Conservation (phyloP, 495 filamentous ascomycete species). For the Aspergillus mulundensis region DNA sequence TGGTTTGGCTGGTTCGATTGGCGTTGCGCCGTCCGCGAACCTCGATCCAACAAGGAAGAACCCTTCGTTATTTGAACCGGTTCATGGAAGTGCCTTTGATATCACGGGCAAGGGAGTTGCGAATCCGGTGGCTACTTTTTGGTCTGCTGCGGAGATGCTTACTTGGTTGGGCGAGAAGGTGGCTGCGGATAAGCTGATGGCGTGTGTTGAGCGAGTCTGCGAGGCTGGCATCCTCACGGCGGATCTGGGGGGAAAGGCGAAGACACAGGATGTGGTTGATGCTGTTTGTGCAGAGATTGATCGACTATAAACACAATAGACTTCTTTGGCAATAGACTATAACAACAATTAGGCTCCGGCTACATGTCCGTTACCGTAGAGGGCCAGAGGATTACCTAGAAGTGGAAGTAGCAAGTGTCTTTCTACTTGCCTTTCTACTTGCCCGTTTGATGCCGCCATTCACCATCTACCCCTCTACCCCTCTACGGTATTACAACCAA, state of each 20-base stretch:
- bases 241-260: constrained; percentile 54
- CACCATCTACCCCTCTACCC: too few relatives aligned
- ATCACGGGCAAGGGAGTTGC: constrained; percentile 69
- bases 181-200: constrained; percentile 53
- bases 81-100: constrained; percentile 64
- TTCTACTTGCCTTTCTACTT: too few relatives aligned
- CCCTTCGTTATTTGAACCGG: constrained; percentile 64
- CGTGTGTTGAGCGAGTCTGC: constrained; percentile 57
- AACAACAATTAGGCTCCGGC: too few relatives aligned
- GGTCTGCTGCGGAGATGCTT: constrained; percentile 67
- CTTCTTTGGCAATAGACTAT: too few relatives aligned
- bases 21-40: constrained; percentile 56
- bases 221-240: constrained; percentile 52
- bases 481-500: too few relatives aligned
- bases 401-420: too few relatives aligned
- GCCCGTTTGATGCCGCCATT: too few relatives aligned
- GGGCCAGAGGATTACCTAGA: too few relatives aligned
- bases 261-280: constrained; percentile 56
- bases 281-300: constrained; percentile 57
- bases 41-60: constrained; percentile 58
- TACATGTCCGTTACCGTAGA: too few relatives aligned
- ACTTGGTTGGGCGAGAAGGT: constrained; percentile 58
- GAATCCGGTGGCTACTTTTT: constrained; percentile 68
- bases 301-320: background rate
- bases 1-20: constrained; percentile 50